A percentile compares a stretch with the other conserved stretches of the same genome.
Conservation (phyloP, 331 rosid genomes). For the Malus hybrid region DNA sequence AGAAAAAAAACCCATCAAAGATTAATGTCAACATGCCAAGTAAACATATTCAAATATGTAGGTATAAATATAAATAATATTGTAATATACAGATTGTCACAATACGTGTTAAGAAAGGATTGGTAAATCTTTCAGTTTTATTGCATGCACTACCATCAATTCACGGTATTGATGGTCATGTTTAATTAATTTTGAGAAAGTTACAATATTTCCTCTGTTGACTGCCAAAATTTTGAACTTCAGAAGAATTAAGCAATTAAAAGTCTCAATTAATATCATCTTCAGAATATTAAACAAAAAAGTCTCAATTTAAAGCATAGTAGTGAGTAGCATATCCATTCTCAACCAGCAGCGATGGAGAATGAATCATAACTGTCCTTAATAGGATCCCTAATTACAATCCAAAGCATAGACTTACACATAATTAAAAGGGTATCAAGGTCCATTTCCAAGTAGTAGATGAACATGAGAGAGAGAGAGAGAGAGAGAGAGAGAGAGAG, state of each 20-base stretch:
- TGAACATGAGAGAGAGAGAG: neutral
- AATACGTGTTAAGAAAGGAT: no score
- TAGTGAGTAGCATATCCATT: slow-evolving; percentile 47
- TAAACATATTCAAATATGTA: no score
- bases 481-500: neutral
- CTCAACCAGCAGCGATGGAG: slow-evolving; percentile 44
- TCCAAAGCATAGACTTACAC: slow-evolving; percentile 54
- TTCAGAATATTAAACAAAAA: slow-evolving; percentile 19
- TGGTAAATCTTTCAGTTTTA: no score
- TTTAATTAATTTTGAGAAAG: neutral
- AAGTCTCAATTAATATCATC: slow-evolving; percentile 11
- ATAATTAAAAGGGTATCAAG: slow-evolving; percentile 50
- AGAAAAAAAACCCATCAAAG: no score
- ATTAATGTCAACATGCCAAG: no score
- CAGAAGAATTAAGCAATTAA: neutral
- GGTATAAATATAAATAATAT: no score
- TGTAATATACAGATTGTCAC: no score
- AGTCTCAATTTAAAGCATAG: slow-evolving; percentile 34
- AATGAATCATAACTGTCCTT: slow-evolving; percentile 38
- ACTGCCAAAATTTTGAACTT: neutral
- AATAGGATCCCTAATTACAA: slow-evolving; percentile 57
- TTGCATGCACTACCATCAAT: neutral
- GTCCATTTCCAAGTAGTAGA: slow-evolving; percentile 41
- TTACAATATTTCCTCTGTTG: neutral
- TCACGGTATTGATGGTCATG: neutral